Conservation (phyloP, 1,284 basidiomycete species). For the Rhodotorula sp. region DNA sequence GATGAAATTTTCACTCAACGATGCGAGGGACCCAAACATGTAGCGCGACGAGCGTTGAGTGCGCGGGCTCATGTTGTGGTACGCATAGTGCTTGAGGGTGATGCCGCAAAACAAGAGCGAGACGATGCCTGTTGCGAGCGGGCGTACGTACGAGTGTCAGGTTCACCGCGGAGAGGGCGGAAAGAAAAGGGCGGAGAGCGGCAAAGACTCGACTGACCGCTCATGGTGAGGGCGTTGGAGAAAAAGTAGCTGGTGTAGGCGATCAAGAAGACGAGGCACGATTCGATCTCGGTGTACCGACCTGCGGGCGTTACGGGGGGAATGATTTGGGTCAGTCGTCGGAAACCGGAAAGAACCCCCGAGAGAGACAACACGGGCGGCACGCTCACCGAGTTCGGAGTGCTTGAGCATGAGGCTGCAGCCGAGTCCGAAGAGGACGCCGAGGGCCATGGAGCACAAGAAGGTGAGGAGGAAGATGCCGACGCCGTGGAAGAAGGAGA, state of each 20-base stretch:
- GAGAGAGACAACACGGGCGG: background rate
- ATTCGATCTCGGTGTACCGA: constrained; percentile 86
- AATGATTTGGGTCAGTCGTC: no score
- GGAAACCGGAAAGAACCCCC: no score
- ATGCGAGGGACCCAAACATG: constrained; percentile 86
- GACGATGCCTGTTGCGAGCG: constrained; percentile 68
- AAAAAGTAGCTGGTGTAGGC: constrained; percentile 99
- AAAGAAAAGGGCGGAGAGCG: no score
- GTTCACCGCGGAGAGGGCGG: no score
- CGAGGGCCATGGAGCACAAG: constrained; percentile 87
- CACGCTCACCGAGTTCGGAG: constrained; percentile 58
- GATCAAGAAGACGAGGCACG: constrained; percentile 87
- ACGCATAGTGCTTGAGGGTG: constrained; percentile 98
- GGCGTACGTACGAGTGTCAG: background rate
- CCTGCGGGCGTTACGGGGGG: no score
- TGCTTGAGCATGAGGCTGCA: constrained; percentile 94
- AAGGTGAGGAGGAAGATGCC: constrained; percentile 97
- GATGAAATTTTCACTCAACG: constrained; percentile 98
- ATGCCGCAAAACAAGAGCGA: constrained; percentile 98
- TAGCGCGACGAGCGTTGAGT: constrained; percentile 96
- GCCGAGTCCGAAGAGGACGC: constrained; percentile 83
- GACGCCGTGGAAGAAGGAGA: constrained; percentile 88
- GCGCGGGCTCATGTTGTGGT: constrained; percentile 95
- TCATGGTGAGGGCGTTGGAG: constrained; percentile 90
- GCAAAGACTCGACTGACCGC: no score